phyloP scores from a whole-genome alignment of 1,139 yeast species.

The Lodderomyces beijingensis region DNA sequence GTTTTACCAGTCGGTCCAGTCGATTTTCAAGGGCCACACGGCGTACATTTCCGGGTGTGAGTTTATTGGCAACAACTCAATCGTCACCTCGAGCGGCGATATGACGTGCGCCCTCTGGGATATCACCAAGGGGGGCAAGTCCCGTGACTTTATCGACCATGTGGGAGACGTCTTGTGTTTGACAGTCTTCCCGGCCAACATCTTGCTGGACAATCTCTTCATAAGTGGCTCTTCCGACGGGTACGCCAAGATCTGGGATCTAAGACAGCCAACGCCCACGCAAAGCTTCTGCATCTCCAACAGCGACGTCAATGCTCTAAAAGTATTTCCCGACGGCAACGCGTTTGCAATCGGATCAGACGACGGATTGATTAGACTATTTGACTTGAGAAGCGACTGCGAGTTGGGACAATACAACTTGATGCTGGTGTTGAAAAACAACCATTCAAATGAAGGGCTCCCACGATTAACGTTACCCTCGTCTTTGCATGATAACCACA shows the following conservation, averaged over 20 bases:
- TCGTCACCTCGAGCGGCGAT: conserved; percentile 79
- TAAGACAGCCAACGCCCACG: conserved; percentile 47
- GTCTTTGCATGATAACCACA: background rate
- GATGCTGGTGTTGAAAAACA: conserved; percentile 8
- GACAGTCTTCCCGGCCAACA: conserved; percentile 23
- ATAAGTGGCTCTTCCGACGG: conserved; percentile 79
- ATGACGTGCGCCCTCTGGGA: conserved; percentile 84
- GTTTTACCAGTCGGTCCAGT: conserved; percentile 42
- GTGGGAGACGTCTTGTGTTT: conserved; percentile 74
- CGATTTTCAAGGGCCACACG: conserved; percentile 70
- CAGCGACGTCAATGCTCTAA: conserved; percentile 63
- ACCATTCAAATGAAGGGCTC: conserved; percentile 1
- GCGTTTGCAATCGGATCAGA: conserved; percentile 73
- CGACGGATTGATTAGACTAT: conserved; percentile 69
- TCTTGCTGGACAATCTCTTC: conserved; percentile 34
- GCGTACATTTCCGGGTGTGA: conserved; percentile 79
- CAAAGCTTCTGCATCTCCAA: conserved; percentile 60
- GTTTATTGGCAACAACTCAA: conserved; percentile 48
- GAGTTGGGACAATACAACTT: conserved; percentile 54
- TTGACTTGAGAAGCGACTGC: conserved; percentile 77
- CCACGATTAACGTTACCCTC: conserved; percentile 5
- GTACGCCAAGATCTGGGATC: conserved; percentile 68
- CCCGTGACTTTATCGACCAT: conserved; percentile 65
- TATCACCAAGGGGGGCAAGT: conserved; percentile 51
- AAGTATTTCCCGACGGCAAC: conserved; percentile 67